These are phyloP conservation scores for Candida maris DNA, from an alignment of 805 yeast genomes.

Conservation along the genomic window DNA sequence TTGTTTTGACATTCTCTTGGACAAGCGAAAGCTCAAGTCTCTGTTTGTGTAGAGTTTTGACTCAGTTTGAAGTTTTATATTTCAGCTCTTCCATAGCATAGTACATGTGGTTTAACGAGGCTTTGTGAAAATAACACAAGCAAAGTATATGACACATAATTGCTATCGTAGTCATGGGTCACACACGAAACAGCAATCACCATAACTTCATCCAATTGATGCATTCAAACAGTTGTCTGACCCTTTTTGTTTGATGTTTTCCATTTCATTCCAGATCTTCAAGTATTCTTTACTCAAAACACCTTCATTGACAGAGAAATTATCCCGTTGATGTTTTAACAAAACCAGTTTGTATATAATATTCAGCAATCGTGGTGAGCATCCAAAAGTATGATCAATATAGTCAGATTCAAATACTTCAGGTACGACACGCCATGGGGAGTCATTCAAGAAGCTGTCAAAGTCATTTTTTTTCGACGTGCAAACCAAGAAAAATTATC, in stretches of 20 bases:
- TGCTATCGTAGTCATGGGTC: too few relatives aligned
- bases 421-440: conserved; percentile 26
- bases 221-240: too few relatives aligned
- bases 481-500: conserved; percentile 26
- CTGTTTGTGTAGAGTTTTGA: background rate
- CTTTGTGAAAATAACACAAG: too few relatives aligned
- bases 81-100: too few relatives aligned
- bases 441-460: conserved; percentile 9
- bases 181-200: too few relatives aligned
- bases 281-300: conserved; percentile 5
- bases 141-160: too few relatives aligned
- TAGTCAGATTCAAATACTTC: conserved; percentile 19
- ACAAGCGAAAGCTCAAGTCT: background rate
- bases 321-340: conserved; percentile 13
- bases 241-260: too few relatives aligned
- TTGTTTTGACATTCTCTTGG: background rate
- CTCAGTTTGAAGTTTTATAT: too few relatives aligned
- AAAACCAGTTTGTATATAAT: conserved; percentile 20
- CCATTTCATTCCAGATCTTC: conserved; percentile 12
- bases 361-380: conserved; percentile 28
- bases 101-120: too few relatives aligned
- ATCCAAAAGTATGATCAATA: conserved; percentile 32
- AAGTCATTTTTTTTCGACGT: conserved; percentile 22
- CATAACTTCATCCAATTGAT: too few relatives aligned
- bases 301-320: conserved; percentile 2